Conservation (phyloP, 1,284 basidiomycete genomes). For the Tranzscheliella williamsii region DNA sequence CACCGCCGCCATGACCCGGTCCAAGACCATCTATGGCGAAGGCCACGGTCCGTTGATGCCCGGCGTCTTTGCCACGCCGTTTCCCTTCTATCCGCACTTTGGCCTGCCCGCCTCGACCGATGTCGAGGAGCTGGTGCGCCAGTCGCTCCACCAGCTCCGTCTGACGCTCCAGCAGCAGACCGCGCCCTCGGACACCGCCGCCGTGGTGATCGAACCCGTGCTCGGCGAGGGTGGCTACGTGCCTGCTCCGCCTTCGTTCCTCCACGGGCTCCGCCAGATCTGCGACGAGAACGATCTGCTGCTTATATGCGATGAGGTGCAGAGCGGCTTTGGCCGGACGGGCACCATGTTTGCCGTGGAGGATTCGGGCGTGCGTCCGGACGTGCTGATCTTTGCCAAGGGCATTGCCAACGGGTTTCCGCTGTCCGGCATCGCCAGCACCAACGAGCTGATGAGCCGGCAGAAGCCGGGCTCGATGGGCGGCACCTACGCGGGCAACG, state of each 20-base stretch:
- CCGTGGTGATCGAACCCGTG: conserved; percentile 87
- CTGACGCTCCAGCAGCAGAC: conserved; percentile 82
- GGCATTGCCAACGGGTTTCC: conserved; percentile 94
- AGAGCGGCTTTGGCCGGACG: conserved; percentile 68
- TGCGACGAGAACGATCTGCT: conserved; percentile 88
- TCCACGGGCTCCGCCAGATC: conserved; percentile 76
- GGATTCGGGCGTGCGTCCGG: conserved; percentile 76
- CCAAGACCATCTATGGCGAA: conserved; percentile 86
- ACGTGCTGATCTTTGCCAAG: conserved; percentile 89
- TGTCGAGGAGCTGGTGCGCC: conserved; percentile 70
- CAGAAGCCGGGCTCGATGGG: conserved; percentile 81
- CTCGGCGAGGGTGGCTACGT: conserved; percentile 93
- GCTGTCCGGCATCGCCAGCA: conserved; percentile 79
- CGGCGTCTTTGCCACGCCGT: conserved; percentile 79
- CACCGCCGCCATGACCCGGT: conserved; percentile 83
- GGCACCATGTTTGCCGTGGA: conserved; percentile 70
- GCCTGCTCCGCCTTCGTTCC: conserved; percentile 78
- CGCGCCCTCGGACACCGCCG: conserved; percentile 82
- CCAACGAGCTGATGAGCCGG: conserved; percentile 79
- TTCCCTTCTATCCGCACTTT: conserved; percentile 91
- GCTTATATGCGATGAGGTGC: conserved; percentile 95
- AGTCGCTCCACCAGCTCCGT: conserved; percentile 79
- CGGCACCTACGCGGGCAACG: conserved; percentile 57
- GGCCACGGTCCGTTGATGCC: conserved; percentile 82
- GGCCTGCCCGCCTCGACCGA: conserved; percentile 70